Conservation (phyloP, 805 yeast species). For the Metschnikowia hibisci region DNA sequence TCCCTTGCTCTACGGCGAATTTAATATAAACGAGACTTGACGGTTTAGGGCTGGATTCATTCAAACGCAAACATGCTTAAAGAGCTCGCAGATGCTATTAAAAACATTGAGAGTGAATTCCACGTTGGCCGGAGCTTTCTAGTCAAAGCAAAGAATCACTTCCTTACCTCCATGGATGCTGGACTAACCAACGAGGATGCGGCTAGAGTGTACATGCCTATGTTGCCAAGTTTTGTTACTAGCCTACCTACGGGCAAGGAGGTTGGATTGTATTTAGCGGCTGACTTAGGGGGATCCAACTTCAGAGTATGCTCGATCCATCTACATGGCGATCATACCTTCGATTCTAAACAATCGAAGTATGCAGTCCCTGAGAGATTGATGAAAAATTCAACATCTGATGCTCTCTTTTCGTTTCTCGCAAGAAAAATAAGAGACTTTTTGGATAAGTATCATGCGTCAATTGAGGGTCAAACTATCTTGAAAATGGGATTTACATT, state of each 20-base stretch:
- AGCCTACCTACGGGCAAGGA: constrained; percentile 83
- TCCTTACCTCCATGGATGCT: constrained; percentile 55
- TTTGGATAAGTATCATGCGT: constrained; percentile 61
- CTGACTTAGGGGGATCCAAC: constrained; percentile 95
- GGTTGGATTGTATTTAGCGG: constrained; percentile 78
- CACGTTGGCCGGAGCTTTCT: constrained; percentile 40
- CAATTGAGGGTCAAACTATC: constrained; percentile 24
- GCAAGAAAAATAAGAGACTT: constrained; percentile 69
- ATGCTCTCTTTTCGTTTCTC: constrained; percentile 67
- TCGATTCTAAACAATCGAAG: constrained; percentile 70
- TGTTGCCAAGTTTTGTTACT: constrained; percentile 93
- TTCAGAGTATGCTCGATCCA: constrained; percentile 89
- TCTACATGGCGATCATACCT: constrained; percentile 76
- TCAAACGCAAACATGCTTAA: constrained; percentile 12
- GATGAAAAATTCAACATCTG: constrained; percentile 60
- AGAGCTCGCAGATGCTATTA: constrained; percentile 23
- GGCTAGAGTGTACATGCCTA: constrained; percentile 53
- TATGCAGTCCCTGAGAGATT: constrained; percentile 73
- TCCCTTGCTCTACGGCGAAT: neutral
- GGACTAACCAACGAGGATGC: constrained; percentile 48
- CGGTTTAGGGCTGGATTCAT: neutral
- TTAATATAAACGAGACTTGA: neutral
- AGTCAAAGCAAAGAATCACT: constrained; percentile 48
- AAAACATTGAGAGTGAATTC: constrained; percentile 39
- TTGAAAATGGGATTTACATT: constrained; percentile 90